Percentiles rank a stretch among this genome's conserved stretches.
phyloP scores from a whole-genome alignment of 257 asterid species.

The Eustoma russellianum region DNA sequence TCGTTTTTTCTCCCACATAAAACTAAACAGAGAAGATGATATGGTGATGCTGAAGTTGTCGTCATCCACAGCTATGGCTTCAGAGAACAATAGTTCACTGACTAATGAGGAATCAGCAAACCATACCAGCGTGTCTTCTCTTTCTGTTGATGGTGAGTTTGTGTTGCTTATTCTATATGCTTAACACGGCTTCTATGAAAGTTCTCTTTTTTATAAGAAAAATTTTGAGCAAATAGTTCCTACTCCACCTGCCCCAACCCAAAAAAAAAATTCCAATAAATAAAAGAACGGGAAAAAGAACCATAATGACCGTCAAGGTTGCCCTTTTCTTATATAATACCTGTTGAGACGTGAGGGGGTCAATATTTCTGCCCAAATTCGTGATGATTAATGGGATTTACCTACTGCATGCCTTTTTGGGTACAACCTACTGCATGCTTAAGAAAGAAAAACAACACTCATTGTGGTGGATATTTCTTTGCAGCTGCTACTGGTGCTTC shows the following conservation, averaged over 20 bases:
- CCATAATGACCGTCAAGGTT: no score
- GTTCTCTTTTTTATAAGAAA: background rate
- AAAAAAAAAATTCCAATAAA: no score
- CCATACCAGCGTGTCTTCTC: slow-evolving; percentile 49
- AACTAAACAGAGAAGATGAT: slow-evolving; percentile 32
- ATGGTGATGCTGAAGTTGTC: slow-evolving; percentile 46
- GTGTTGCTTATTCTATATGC: background rate
- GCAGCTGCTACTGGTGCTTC: slow-evolving; percentile 91
- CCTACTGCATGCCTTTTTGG: no score
- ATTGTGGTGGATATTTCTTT: slow-evolving; percentile 6
- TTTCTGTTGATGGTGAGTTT: slow-evolving; percentile 60
- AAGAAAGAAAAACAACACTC: background rate
- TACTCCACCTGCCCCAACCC: no score
- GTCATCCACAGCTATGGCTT: slow-evolving; percentile 31
- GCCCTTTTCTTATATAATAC: background rate
- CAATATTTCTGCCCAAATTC: background rate
- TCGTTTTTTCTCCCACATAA: slow-evolving; percentile 20
- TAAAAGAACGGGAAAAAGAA: no score
- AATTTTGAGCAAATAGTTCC: background rate
- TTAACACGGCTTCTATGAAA: background rate
- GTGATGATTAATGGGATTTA: background rate
- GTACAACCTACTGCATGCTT: no score
- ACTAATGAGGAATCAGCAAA: slow-evolving; percentile 60
- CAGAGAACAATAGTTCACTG: slow-evolving; percentile 47
- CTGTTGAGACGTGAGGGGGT: background rate